Evolutionary conservation across 805 yeast species (phyloP), one percentile per base, ranked within the genome.

Genomic region (Kazachstania kunashirensis): DNA sequence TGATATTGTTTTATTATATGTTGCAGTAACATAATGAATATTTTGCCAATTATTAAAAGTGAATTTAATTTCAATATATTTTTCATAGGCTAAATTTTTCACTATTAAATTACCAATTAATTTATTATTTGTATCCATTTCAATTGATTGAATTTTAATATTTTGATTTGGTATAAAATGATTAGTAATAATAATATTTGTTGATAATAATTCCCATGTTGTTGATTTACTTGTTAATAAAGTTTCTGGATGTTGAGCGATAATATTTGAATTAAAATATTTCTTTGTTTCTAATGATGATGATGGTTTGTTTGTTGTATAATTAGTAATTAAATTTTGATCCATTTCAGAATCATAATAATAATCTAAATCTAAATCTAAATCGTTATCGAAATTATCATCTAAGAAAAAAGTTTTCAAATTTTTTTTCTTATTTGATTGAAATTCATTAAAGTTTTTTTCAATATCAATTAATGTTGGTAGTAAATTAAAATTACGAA

Each of bases 41-140:
- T 50, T 53, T 16, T 43, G 44, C 64, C 64, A 59, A 19, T 45
- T 37, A 41, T 59, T 53, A 32, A 57, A 57, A 16, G 61, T 50
- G 33, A 53, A 53, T 39, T 59, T 59, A 36, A 58, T 40, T 40
- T 57, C 58, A 25, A 57, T 45, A 25, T 45, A 45, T 39, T 59
- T 59, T 39, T 59, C 63, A 40, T 52, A 59, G 38, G 48, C 50
- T 34, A 59, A 38, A 42, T 59, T 59, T 24, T 52, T 49, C 19
- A 54, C 62, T 26, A 49, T 45, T 13, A 59, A 40, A 31, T 44
- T 41, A 13, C 62, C 61, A 16, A 33, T 35, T 9, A 59, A 23
- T 33, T 48, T 49, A 27, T 48, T 48, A 12, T 34, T 39, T 6
- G 27, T 32, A n/a, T 43, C 29, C 10, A 41, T 31, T 10, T 49